Evolutionary conservation across 208 protist species (phyloP).

Genomic region (Trichomonas gallinae): DNA sequence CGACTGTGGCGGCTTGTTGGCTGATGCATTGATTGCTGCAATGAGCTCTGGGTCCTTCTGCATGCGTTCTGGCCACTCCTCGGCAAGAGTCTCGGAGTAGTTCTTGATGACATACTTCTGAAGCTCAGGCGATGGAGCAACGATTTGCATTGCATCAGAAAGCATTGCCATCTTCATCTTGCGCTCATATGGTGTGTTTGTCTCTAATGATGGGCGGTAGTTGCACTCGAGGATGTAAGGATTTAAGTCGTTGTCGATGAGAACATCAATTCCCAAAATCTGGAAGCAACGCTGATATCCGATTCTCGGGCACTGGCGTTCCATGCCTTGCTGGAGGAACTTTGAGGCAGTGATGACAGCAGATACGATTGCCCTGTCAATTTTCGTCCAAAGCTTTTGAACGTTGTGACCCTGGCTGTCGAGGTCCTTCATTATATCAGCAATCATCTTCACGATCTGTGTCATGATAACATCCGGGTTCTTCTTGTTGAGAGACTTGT

Average conservation of each 20-base stretch:
- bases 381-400: neutral
- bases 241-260: neutral
- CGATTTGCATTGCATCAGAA: neutral
- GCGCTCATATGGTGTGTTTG: neutral
- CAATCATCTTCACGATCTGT: neutral
- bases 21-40: neutral
- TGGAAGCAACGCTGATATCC: neutral
- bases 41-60: neutral
- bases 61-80: neutral
- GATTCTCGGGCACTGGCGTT: neutral
- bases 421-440: neutral
- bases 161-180: neutral
- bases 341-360: neutral
- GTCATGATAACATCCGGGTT: neutral
- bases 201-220: neutral
- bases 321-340: neutral
- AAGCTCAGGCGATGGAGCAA: neutral
- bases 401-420: neutral
- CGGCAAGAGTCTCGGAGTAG: neutral
- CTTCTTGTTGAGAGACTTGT: neutral
- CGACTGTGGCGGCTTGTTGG: neutral
- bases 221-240: neutral
- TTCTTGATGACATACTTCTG: neutral
- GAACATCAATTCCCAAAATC: neutral
- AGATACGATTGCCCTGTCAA: neutral